Evolutionary conservation across 192 early-diverging fungal genomes (phyloP).

Genomic region (Backusella westeae): DNA sequence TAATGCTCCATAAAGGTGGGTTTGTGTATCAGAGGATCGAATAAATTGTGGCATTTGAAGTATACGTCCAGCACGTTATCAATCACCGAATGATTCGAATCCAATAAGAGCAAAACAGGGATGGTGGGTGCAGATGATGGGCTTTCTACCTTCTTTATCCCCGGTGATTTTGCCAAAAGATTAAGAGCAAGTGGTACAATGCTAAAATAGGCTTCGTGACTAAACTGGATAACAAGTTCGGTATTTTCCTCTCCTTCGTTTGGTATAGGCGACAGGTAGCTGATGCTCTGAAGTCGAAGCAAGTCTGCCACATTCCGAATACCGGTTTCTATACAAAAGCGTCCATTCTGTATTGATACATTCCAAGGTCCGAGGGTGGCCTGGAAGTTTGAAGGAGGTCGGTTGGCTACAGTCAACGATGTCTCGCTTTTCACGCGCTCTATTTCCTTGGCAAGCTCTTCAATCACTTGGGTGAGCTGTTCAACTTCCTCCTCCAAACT

Average conservation of each 20-base stretch:
- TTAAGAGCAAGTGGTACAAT: neutral
- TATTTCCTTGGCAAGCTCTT: neutral
- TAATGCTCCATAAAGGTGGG: neutral
- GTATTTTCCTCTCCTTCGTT: neutral
- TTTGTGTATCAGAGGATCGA: slow-evolving; percentile 1
- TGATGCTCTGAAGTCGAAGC: neutral
- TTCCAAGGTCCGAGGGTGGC: neutral
- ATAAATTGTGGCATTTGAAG: neutral
- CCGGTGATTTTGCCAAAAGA: neutral
- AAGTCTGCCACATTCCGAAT: neutral
- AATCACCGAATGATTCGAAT: neutral
- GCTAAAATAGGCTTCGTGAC: neutral
- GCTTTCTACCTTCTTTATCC: neutral
- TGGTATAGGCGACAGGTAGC: neutral
- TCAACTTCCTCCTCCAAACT: neutral
- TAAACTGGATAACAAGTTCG: neutral
- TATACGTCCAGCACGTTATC: neutral
- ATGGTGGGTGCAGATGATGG: neutral
- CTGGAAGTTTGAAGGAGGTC: neutral
- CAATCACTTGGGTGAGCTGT: neutral
- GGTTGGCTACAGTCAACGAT: neutral
- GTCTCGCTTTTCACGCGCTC: neutral
- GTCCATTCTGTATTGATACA: neutral
- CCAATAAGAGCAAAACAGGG: neutral
- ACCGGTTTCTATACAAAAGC: neutral